Evolutionary conservation across 768 basidiomycete species (phyloP).

Genomic region (Hirschioporus abietinus): DNA sequence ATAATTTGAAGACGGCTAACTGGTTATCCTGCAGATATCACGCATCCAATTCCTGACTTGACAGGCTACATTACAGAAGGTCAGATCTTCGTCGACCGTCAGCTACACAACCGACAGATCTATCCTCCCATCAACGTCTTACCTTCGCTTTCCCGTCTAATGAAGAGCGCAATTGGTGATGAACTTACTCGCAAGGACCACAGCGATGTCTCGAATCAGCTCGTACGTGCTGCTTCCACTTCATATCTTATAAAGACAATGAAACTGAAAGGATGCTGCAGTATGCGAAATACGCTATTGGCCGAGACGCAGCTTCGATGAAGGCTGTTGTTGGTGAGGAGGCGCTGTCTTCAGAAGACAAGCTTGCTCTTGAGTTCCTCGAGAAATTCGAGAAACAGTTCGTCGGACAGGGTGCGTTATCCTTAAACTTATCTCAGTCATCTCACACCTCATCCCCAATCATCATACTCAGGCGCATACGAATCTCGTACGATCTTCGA

Average conservation of each 20-base stretch:
- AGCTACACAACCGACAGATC: slow-evolving; percentile 93
- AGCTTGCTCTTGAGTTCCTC: slow-evolving; percentile 93
- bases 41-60: slow-evolving; percentile 99
- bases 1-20: neutral
- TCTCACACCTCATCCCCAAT: slow-evolving; percentile 3
- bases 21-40: slow-evolving; percentile 68
- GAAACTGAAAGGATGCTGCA: slow-evolving; percentile 27
- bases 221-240: slow-evolving; percentile 47
- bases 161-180: slow-evolving; percentile 99
- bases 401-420: slow-evolving; percentile 81
- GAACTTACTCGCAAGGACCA: slow-evolving; percentile 97
- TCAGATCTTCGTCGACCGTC: slow-evolving; percentile 97
- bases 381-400: slow-evolving; percentile 98
- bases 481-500: slow-evolving; percentile 97
- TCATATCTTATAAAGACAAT: neutral
- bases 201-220: slow-evolving; percentile 97
- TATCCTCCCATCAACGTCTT: slow-evolving; percentile 99
- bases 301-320: slow-evolving; percentile 95
- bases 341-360: slow-evolving; percentile 91
- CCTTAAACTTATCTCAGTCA: slow-evolving; percentile 9
- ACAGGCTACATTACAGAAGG: slow-evolving; percentile 99
- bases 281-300: slow-evolving; percentile 99
- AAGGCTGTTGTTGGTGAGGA: slow-evolving; percentile 99
- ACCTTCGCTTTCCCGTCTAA: slow-evolving; percentile 95
- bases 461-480: slow-evolving; percentile 61